Percentiles rank a stretch among this genome's conserved stretches.
These are phyloP conservation scores for Cucurbita ficifolia DNA, from an alignment of 306 rosid species.

Conservation along the genomic window DNA sequence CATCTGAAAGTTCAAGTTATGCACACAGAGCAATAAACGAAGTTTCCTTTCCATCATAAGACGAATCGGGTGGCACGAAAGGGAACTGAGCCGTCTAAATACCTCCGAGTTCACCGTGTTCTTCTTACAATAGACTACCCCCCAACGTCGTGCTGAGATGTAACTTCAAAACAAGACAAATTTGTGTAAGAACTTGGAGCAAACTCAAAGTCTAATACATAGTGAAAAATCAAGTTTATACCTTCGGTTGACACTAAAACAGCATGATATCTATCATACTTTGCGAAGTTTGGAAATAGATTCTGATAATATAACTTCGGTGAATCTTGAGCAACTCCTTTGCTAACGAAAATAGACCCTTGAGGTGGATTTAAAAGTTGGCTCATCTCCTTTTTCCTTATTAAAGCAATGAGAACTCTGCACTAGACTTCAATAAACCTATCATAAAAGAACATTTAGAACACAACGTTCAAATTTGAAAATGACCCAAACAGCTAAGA, in stretches of 20 bases:
- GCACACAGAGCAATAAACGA: too few species aligned
- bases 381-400: constrained; percentile 21
- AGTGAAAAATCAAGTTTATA: neutral
- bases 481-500: neutral
- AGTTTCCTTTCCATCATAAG: neutral
- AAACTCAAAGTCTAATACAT: neutral
- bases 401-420: neutral
- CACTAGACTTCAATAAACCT: neutral
- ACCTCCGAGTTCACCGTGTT: constrained; percentile 20
- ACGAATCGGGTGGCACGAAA: neutral
- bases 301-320: constrained; percentile 20
- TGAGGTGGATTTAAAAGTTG: constrained; percentile 29
- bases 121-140: constrained; percentile 17
- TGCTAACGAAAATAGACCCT: constrained; percentile 19
- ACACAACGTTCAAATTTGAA: neutral
- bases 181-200: neutral
- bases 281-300: constrained; percentile 10
- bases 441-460: neutral
- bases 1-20: neutral
- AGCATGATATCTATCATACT: constrained; percentile 10
- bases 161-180: constrained; percentile 14
- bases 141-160: constrained; percentile 26
- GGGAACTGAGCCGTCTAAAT: constrained; percentile 7
- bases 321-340: constrained; percentile 13
- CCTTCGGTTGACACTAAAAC: constrained; percentile 28